Base-by-base conservation (phyloP, 2,329 filamentous ascomycete species). In the Ramularia endophylla region DNA sequence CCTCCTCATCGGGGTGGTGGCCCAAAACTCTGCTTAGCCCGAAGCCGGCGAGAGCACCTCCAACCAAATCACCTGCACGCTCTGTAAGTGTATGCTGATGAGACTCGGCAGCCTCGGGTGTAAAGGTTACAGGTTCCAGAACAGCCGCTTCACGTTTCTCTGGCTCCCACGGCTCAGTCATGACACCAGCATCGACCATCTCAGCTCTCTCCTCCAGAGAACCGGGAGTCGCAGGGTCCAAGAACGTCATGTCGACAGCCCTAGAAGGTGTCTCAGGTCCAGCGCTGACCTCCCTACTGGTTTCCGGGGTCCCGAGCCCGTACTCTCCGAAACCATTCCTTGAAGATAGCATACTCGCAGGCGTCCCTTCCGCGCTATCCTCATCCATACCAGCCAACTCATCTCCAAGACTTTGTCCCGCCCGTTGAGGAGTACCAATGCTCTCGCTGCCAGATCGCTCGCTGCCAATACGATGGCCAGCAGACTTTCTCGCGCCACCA, bases 371-470 rank as follows among this genome's bases (percentile, higher is more conserved):
- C 41, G 67, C 82, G 45, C 87, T 85, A 48, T 87, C 85, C 15
- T 53, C 51, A 52, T 84, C 70, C 31, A 95, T 70, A 51, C 87
- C 86, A 39, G 85, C 87, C 30, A 98, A 75, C 64, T 98, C 92
- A 29, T 88, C 88, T 61, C 92, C 94, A 37, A 98, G 71, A 57
- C 85, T 97, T 68, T 95, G 86, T 12, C 78, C 75, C 49, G 70
- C 69, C 37, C 53, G 48, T 31, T 68, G 65, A n/a, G 68, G 65
- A 6, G 68, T 69, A 30, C 64, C 66, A 22, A 45, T 46, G 41
- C 56, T 57, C 33, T 48, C 29, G 33, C 43, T 46, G 36, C 44
- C 40, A n/a, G 52, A 53, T 16, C 52, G 56, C 8, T 56, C 53
- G 3, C 41, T 29, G 18, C 47, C 29, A 13, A 55, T 38, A 47